These are phyloP conservation scores for Cyamopsis tetragonoloba DNA, from an alignment of 306 rosid species.

Conservation along the genomic window DNA sequence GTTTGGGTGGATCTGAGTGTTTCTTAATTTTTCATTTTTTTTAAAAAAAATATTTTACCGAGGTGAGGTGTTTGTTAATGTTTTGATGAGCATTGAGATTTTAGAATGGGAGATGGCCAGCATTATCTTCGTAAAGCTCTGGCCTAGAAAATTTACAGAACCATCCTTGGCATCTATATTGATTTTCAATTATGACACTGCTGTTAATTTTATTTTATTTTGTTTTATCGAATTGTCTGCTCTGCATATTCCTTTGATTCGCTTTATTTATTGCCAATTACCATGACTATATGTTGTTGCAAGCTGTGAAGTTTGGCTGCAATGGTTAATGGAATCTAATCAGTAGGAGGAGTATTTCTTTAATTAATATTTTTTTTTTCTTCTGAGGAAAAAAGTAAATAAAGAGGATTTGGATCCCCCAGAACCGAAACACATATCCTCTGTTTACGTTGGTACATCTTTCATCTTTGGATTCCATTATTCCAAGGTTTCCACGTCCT, in stretches of 20 bases:
- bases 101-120: not conserved
- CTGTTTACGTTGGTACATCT: no score
- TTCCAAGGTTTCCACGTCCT: no score
- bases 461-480: no score
- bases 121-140: not conserved
- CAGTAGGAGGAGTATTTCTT: no score
- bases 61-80: not conserved
- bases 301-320: not conserved
- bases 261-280: not conserved
- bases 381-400: no score
- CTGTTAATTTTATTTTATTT: not conserved
- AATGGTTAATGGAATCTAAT: not conserved
- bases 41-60: not conserved
- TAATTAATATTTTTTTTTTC: no score
- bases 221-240: not conserved
- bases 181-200: slow-evolving; percentile 18
- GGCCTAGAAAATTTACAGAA: slow-evolving; percentile 10
- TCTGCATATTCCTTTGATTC: slow-evolving; percentile 1
- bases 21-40: not conserved
- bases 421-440: no score
- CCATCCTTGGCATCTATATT: not conserved
- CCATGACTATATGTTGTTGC: not conserved
- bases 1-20: slow-evolving; percentile 23
- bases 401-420: no score
- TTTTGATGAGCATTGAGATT: not conserved